Evolutionary conservation across 352 stramenopile genomes (phyloP).

Genomic region (Phytopythium delawarense): DNA sequence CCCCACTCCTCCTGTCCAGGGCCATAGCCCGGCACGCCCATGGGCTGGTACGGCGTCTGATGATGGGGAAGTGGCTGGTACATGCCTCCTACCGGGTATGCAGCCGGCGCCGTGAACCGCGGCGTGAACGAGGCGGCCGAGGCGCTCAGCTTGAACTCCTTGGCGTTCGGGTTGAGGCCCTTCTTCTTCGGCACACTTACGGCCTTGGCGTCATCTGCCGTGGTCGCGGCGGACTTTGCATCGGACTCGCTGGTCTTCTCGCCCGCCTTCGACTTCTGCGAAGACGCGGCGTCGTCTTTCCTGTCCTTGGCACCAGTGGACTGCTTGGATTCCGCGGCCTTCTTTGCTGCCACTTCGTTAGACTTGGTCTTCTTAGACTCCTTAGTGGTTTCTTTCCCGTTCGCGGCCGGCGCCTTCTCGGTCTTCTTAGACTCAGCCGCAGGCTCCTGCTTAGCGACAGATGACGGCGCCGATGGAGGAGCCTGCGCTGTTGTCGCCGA

Average conservation of each 20-base stretch:
- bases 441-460: not conserved
- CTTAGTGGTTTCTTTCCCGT: conserved; percentile 19
- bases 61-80: conserved; percentile 28
- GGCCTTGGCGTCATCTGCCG: conserved; percentile 15
- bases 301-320: not conserved
- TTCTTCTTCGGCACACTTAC: conserved; percentile 46
- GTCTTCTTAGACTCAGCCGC: conserved; percentile 19
- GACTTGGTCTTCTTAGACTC: conserved; percentile 18
- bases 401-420: conserved; percentile 1
- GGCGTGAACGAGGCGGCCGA: conserved; percentile 65
- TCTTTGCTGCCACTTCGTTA: conserved; percentile 11
- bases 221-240: conserved; percentile 5
- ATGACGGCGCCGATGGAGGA: conserved; percentile 6
- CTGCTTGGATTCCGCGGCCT: not conserved
- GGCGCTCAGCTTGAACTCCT: conserved; percentile 84
- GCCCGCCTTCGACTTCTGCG: conserved; percentile 5
- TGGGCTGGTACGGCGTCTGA: conserved; percentile 31
- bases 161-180: conserved; percentile 76
- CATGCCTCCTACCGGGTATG: conserved; percentile 39
- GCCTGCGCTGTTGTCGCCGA: not conserved
- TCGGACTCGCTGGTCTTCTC: conserved; percentile 1
- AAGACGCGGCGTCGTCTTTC: not conserved
- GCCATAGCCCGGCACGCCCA: conserved; percentile 36
- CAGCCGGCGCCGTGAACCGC: conserved; percentile 31
- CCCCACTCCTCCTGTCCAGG: conserved; percentile 71